Percentiles rank a stretch among this genome's conserved stretches.
These are phyloP conservation scores for Grosmannia serpens DNA, from an alignment of 2,329 filamentous ascomycete species.

Conservation along the genomic window DNA sequence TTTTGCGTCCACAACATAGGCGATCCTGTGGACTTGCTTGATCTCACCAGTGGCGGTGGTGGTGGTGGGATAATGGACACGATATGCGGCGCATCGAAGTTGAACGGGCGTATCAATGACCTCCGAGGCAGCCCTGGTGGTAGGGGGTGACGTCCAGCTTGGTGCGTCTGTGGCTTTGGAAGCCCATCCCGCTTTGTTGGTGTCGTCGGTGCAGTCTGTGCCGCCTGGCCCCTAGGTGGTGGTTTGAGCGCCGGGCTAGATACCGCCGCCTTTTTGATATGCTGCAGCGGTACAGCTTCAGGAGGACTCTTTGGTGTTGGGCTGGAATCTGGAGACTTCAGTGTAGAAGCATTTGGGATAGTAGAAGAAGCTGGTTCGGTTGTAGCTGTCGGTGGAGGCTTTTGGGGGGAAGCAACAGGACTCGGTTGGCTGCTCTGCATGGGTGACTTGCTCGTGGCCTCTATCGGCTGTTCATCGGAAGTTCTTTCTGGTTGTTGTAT, in stretches of 20 bases:
- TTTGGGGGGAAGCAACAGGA: background rate
- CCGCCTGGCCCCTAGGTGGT: background rate
- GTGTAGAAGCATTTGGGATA: no score
- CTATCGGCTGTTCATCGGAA: background rate
- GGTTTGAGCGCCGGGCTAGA: background rate
- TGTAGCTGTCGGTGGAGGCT: background rate
- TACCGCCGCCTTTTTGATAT: background rate
- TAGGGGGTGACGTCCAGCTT: background rate
- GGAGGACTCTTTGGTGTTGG: background rate
- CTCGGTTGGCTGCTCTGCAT: background rate
- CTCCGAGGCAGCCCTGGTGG: background rate
- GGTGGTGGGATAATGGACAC: conserved; percentile 6
- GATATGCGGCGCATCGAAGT: background rate
- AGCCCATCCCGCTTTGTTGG: background rate
- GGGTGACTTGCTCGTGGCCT: background rate
- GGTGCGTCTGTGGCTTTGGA: background rate
- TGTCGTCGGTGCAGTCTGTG: background rate
- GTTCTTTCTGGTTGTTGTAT: background rate
- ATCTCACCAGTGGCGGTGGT: conserved; percentile 3
- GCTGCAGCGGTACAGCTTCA: background rate
- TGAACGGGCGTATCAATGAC: background rate
- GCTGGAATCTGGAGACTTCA: background rate
- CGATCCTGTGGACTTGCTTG: background rate
- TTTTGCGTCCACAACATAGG: background rate
- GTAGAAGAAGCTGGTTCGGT: background rate